A percentile compares a stretch with the other conserved stretches of the same genome.
These are phyloP conservation scores for Cicer arietinum DNA, from an alignment of 306 rosid species.

Conservation along the genomic window DNA sequence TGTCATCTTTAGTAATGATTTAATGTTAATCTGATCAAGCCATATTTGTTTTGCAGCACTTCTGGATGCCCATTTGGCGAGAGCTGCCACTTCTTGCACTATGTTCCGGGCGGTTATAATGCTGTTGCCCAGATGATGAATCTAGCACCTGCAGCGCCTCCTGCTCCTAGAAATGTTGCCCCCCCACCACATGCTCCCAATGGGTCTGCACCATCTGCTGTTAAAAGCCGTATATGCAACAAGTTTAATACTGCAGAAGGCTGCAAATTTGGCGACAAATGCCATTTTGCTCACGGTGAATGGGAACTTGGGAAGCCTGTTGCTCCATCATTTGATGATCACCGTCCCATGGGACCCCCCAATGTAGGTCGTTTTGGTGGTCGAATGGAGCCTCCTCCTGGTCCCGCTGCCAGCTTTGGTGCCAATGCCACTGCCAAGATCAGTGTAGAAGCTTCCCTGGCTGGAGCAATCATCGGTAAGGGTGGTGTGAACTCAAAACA, in stretches of 20 bases:
- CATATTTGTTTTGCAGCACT: slow-evolving; percentile 68
- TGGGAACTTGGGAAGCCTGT: slow-evolving; percentile 84
- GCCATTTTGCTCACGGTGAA: slow-evolving; percentile 95
- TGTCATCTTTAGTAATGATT: slow-evolving; percentile 6
- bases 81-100: slow-evolving; percentile 92
- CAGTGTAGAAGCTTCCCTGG: slow-evolving; percentile 92
- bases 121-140: slow-evolving; percentile 94
- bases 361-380: slow-evolving; percentile 54
- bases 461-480: slow-evolving; percentile 97
- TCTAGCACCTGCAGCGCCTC: slow-evolving; percentile 66
- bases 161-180: slow-evolving; percentile 62
- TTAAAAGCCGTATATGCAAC: slow-evolving; percentile 82
- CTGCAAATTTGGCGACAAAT: slow-evolving; percentile 96
- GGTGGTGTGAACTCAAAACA: slow-evolving; percentile 97
- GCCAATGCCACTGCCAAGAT: slow-evolving; percentile 93
- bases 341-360: slow-evolving; percentile 61
- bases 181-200: slow-evolving; percentile 59
- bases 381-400: slow-evolving; percentile 71
- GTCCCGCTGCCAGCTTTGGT: slow-evolving; percentile 79
- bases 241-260: slow-evolving; percentile 83
- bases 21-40: slow-evolving; percentile 46
- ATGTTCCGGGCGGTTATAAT: slow-evolving; percentile 92
- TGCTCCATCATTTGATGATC: slow-evolving; percentile 69
- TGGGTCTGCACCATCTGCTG: slow-evolving; percentile 63
- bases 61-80: slow-evolving; percentile 98